Conservation (phyloP, 306 rosid species). For the Phaseolus lunatus region DNA sequence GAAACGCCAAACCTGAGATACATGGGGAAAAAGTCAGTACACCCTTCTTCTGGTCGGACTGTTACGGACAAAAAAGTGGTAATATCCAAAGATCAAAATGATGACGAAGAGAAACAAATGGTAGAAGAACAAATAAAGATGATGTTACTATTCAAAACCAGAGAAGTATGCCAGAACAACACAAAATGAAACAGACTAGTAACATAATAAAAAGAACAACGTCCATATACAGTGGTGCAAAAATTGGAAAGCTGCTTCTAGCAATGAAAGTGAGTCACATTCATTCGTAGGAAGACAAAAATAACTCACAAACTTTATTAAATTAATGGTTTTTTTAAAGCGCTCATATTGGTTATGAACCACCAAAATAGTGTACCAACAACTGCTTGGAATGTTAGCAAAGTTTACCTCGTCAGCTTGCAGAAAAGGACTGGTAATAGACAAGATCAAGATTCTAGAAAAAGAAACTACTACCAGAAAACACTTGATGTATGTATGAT, state of each 20-base stretch:
- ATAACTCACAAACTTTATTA: neutral
- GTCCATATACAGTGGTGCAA: neutral
- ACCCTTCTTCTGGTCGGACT: constrained; percentile 4
- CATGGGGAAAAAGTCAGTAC: constrained; percentile 33
- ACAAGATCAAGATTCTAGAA: neutral
- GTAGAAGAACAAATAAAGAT: neutral
- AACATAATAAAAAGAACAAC: neutral
- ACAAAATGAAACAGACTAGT: neutral
- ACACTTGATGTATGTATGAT: neutral
- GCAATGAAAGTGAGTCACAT: neutral
- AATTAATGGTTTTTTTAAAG: neutral
- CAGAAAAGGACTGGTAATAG: neutral
- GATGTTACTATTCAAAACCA: neutral
- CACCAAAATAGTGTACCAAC: neutral
- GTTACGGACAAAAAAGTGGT: neutral
- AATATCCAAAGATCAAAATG: constrained; percentile 1
- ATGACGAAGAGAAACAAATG: neutral
- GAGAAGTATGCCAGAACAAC: neutral
- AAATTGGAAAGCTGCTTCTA: neutral
- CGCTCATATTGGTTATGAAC: neutral
- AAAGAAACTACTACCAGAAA: neutral
- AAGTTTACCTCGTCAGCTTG: constrained; percentile 10
- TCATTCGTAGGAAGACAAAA: neutral
- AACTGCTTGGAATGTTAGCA: neutral
- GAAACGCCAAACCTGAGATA: constrained; percentile 91